Conservation (phyloP, 2,329 filamentous ascomycete genomes). For the Penicillium rolfsii region DNA sequence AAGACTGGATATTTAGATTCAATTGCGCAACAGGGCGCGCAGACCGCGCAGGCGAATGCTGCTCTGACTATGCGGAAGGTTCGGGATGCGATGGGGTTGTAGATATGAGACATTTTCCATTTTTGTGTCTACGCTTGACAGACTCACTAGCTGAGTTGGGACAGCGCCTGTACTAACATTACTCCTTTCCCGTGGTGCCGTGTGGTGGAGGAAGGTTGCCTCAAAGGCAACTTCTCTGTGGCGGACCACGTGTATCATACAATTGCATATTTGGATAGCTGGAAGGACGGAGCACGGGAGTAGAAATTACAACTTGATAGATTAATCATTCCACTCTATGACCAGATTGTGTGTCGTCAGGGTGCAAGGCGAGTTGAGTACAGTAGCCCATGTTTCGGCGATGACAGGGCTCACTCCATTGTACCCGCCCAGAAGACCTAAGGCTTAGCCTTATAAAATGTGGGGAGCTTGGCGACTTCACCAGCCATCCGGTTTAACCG, state of each 20-base stretch:
- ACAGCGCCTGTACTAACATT: not conserved
- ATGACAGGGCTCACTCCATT: not conserved
- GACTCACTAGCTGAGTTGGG: not conserved
- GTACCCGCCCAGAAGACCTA: not conserved
- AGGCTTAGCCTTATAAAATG: not conserved
- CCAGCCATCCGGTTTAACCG: not conserved
- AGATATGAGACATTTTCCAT: not conserved
- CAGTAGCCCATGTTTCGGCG: not conserved
- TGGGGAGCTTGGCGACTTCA: not conserved
- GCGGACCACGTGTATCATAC: not conserved
- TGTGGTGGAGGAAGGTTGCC: not conserved
- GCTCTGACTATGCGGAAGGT: constrained; percentile 38
- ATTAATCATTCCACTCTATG: too few relatives aligned
- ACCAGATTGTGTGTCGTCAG: not conserved
- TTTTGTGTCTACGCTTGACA: not conserved
- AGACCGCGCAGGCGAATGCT: constrained; percentile 37
- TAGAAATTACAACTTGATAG: not conserved
- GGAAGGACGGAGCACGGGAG: not conserved
- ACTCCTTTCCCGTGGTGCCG: not conserved
- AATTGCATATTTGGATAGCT: not conserved
- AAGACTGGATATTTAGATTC: constrained; percentile 34
- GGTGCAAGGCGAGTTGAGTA: not conserved
- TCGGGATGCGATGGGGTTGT: constrained; percentile 39
- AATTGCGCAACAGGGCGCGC: constrained; percentile 37
- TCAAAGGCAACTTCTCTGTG: not conserved